A percentile compares a stretch with the other conserved stretches of the same genome.
These are phyloP conservation scores for Solanum gracilifrons DNA, from an alignment of 257 asterid genomes.

Conservation along the genomic window DNA sequence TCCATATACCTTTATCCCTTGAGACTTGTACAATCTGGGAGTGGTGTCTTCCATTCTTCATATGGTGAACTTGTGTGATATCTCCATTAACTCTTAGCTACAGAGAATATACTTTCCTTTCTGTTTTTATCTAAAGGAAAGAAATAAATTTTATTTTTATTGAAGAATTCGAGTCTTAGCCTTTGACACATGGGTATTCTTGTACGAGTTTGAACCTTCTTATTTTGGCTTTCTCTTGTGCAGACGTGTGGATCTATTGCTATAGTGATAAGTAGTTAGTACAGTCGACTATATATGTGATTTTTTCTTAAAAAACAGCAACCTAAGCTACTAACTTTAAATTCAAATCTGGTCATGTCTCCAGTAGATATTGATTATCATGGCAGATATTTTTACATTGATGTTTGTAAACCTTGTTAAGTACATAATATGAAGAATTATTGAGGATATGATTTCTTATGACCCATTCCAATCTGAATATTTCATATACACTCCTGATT, in stretches of 20 bases:
- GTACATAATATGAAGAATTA: neutral
- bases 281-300: neutral
- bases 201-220: neutral
- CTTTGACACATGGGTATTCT: neutral
- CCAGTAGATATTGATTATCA: neutral
- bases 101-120: constrained; percentile 16
- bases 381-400: neutral
- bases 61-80: neutral
- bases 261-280: too few relatives aligned
- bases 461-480: neutral
- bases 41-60: neutral
- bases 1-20: neutral
- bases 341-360: neutral
- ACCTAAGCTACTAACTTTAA: neutral
- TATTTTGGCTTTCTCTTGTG: neutral
- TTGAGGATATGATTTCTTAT: neutral
- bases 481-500: neutral
- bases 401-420: neutral
- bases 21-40: neutral
- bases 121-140: constrained; percentile 34
- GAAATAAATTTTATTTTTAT: constrained; percentile 5
- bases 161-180: neutral
- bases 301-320: neutral
- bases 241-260: neutral
- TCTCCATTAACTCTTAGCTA: neutral